Percentiles rank a stretch among this genome's conserved stretches.
Conservation (phyloP, 129 eudicot genomes). For the Scalesia atractyloides region DNA sequence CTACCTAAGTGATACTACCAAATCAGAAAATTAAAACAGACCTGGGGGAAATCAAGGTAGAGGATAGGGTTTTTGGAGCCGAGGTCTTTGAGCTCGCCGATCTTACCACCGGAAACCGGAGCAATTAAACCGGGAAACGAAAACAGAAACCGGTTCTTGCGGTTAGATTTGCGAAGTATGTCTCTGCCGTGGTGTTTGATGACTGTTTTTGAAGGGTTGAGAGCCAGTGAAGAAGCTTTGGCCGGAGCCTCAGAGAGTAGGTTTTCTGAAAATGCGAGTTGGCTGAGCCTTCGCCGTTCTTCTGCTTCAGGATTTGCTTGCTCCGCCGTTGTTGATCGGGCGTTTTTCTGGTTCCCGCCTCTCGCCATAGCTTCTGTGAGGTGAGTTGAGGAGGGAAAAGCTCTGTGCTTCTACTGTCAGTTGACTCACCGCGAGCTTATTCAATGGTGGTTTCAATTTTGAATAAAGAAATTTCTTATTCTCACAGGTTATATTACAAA, state of each 20-base stretch:
- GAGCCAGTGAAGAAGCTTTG: constrained; percentile 42
- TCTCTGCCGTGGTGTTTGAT: constrained; percentile 84
- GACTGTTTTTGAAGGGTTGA: constrained; percentile 66
- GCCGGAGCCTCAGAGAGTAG: constrained; percentile 52
- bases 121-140: constrained; percentile 77
- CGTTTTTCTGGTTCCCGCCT: constrained; percentile 40
- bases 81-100: constrained; percentile 82
- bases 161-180: constrained; percentile 66
- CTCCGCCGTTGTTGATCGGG: constrained; percentile 32
- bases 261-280: constrained; percentile 47
- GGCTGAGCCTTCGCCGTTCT: constrained; percentile 62
- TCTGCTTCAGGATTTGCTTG: constrained; percentile 56
- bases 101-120: constrained; percentile 76
- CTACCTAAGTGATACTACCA: background rate
- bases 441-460: too few species aligned
- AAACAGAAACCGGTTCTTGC: constrained; percentile 84
- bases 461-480: too few species aligned
- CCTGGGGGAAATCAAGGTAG: constrained; percentile 90
- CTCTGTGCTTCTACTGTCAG: background rate
- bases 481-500: too few species aligned
- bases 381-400: constrained; percentile 28
- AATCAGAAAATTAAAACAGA: background rate
- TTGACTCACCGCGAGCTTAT: too few species aligned
- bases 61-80: constrained; percentile 81
- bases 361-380: constrained; percentile 44